Evolutionary conservation across 1,284 basidiomycete genomes (phyloP), one percentile per base, ranked within the genome.

Genomic region (Golubevia sp.): DNA sequence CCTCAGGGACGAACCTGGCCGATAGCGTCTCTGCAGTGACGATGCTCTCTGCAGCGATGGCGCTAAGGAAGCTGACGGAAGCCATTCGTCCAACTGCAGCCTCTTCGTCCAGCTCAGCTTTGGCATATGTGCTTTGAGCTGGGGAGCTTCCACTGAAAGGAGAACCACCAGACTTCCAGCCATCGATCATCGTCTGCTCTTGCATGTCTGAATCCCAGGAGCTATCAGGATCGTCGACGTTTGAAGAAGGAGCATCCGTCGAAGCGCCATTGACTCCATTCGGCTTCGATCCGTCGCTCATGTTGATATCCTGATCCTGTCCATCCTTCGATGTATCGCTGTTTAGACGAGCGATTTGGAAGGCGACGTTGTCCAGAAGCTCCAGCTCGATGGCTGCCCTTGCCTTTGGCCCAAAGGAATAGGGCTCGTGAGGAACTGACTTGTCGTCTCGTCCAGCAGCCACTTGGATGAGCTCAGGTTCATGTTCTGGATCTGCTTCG

Each of bases 31-130:
- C 87, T 18, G 86, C 79, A 18, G 89, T 72, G n/a, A 88, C 62
- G 89, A 66, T 84, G 60, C 85, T 85, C 51, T 85, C 86, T 7
- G 85, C 77, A 2, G 85, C 61, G 30, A 94, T 90, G 5, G 92
- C 91, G 38, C 92, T 93, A 85, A 97, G 92, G 62, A 98, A 85
- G 79, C 92, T 94, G 91, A 97, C 93, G 66, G 93, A 94, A 4
- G 93, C 92, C 59, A 96, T 87, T 63, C 94, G 88, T 2, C 94
- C 95, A 18, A 95, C 88, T 1, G 92, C 90, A 13, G 92, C 92
- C 79, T 96, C 93, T 56, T 88, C 85, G 24, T 83, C 77, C 23
- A 71, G 60, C 38, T 62, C 56, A 55, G 63, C 52, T 51, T 61
- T 55, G 62, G 64, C 54, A 59, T 48, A 66, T 7, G 71, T 68